These are phyloP conservation scores for Xylaria sp. DNA, from an alignment of 2,329 filamentous ascomycete species.

Conservation along the genomic window DNA sequence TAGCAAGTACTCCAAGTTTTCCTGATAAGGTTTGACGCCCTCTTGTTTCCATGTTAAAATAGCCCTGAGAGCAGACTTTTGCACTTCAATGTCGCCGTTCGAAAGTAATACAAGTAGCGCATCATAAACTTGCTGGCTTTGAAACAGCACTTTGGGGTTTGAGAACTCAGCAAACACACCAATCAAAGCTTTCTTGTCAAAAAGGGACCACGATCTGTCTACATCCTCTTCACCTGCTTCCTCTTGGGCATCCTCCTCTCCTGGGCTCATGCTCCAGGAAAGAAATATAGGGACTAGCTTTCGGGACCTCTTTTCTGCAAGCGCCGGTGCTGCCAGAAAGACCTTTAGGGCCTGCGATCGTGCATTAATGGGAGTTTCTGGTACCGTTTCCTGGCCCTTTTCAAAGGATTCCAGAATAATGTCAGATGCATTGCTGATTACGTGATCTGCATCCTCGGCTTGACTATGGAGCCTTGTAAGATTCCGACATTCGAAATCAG, in stretches of 20 bases:
- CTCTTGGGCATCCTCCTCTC: constrained; percentile 45
- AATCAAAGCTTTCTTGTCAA: constrained; percentile 84
- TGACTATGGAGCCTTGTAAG: constrained; percentile 62
- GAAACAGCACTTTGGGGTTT: constrained; percentile 85
- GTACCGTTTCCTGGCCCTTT: constrained; percentile 61
- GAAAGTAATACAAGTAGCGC: constrained; percentile 76
- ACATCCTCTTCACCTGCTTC: constrained; percentile 25
- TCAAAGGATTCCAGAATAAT: constrained; percentile 69
- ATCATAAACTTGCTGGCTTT: constrained; percentile 74
- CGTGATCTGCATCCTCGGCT: constrained; percentile 57
- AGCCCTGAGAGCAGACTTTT: constrained; percentile 82
- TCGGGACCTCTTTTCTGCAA: constrained; percentile 87
- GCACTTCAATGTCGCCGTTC: constrained; percentile 89
- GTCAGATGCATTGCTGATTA: constrained; percentile 59
- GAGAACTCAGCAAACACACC: constrained; percentile 81
- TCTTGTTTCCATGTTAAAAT: constrained; percentile 89
- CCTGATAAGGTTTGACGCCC: constrained; percentile 76
- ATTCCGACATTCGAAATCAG: constrained; percentile 87
- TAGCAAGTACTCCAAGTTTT: constrained; percentile 83
- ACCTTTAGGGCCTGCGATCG: constrained; percentile 81
- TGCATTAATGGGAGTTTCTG: constrained; percentile 60
- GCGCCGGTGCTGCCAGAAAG: constrained; percentile 70
- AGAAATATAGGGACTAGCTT: constrained; percentile 85
- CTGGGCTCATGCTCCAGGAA: constrained; percentile 70
- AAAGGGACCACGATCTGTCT: constrained; percentile 66